These are phyloP conservation scores for Aureobasidium sp. DNA, from an alignment of 2,329 filamentous ascomycete species.

Conservation along the genomic window DNA sequence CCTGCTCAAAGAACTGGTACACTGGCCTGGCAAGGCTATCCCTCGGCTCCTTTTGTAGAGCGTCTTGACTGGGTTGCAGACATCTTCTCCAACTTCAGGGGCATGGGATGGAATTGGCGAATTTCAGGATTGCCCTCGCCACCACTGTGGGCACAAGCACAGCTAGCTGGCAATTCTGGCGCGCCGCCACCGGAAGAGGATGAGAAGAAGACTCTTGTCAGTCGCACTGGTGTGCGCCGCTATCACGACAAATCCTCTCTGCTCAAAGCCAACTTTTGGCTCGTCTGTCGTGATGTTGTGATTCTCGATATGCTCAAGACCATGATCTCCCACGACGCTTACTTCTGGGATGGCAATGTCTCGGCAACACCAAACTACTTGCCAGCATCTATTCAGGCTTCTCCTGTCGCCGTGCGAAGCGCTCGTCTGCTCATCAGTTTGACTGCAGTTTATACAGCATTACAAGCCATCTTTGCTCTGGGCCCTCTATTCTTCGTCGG, in stretches of 20 bases:
- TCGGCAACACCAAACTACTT: conserved; percentile 41
- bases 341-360: conserved; percentile 48
- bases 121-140: conserved; percentile 38
- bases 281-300: conserved; percentile 52
- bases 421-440: conserved; percentile 52
- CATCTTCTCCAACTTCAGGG: conserved; percentile 49
- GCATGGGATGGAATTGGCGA: conserved; percentile 52
- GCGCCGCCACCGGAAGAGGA: conserved; percentile 9
- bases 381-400: conserved; percentile 33
- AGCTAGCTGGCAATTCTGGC: conserved; percentile 26
- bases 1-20: conserved; percentile 22
- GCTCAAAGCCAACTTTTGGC: conserved; percentile 27
- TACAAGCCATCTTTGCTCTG: conserved; percentile 53
- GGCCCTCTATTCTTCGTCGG: conserved; percentile 53
- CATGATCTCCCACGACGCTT: conserved; percentile 65
- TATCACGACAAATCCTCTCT: conserved; percentile 28
- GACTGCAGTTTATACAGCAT: conserved; percentile 47
- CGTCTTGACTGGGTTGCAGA: conserved; percentile 51
- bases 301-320: conserved; percentile 61
- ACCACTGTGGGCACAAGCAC: conserved; percentile 32
- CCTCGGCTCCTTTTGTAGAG: conserved; percentile 37
- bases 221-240: conserved; percentile 29
- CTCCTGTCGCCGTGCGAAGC: conserved; percentile 35
- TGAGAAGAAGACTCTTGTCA: conserved; percentile 14
- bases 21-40: conserved; percentile 48